These are phyloP conservation scores for Penicillium chermesinum DNA, from an alignment of 495 filamentous ascomycete species.

Conservation along the genomic window DNA sequence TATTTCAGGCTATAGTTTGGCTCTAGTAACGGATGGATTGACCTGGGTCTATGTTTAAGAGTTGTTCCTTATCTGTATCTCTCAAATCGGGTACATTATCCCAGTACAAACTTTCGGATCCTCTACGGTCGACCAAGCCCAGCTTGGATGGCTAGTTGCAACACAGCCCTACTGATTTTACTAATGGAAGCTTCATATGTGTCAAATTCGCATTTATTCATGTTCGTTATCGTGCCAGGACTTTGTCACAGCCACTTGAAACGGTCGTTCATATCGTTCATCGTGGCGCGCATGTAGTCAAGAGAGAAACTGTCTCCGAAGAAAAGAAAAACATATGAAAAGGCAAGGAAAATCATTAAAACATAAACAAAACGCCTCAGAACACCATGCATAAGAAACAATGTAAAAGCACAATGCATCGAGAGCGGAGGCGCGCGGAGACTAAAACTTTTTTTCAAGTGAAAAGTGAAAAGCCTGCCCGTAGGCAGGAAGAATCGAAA, in stretches of 20 bases:
- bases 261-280: conserved; percentile 4
- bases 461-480: conserved; percentile 16
- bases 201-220: conserved; percentile 16
- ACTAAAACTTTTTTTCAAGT: conserved; percentile 22
- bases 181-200: conserved; percentile 3
- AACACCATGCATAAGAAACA: conserved; percentile 25
- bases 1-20: no score
- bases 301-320: conserved; percentile 1
- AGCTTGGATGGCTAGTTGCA: no score
- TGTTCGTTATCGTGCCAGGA: conserved; percentile 8
- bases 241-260: neutral
- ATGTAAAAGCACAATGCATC: conserved; percentile 15
- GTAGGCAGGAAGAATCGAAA: conserved; percentile 23
- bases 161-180: no score
- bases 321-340: conserved; percentile 6
- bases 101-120: no score
- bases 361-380: conserved; percentile 6
- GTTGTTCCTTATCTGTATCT: no score
- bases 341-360: conserved; percentile 8
- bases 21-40: no score
- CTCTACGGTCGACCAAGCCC: no score
- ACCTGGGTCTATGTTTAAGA: no score
- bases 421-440: conserved; percentile 17
- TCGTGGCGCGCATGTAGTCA: conserved; percentile 6
- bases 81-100: no score